phyloP scores from a whole-genome alignment of 23 red algal genomes.

The Gracilaria caudata region DNA sequence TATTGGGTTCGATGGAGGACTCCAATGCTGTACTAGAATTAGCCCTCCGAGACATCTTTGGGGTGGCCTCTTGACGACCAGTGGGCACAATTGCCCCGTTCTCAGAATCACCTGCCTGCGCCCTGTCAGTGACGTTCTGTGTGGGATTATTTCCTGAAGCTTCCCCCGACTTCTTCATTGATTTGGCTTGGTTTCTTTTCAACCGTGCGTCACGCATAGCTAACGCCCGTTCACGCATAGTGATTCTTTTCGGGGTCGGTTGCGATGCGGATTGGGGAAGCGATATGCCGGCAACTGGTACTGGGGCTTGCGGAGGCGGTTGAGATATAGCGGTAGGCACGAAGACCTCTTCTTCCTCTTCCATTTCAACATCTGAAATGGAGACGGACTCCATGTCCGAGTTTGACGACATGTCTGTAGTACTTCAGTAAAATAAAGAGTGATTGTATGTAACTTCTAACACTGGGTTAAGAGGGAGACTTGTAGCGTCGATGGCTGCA shows the following conservation, averaged over 20 bases:
- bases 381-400: conserved; percentile 30
- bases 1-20: not conserved
- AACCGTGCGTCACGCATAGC: conserved; percentile 1
- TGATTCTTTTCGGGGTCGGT: not conserved
- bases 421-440: not conserved
- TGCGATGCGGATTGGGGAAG: not conserved
- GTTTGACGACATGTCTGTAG: not conserved
- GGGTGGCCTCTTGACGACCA: not conserved
- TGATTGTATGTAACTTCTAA: not conserved
- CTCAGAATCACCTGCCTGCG: not conserved
- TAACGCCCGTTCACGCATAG: not conserved
- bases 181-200: not conserved
- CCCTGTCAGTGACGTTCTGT: not conserved
- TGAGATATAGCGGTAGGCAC: not conserved
- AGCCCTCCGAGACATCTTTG: not conserved
- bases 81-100: not conserved
- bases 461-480: not conserved
- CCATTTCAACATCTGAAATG: conserved; percentile 19
- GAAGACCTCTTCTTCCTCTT: not conserved
- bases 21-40: not conserved
- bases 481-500: not conserved
- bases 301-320: not conserved
- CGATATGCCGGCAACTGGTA: not conserved
- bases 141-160: not conserved
- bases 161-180: not conserved